These are phyloP conservation scores for Cruciata laevipes DNA, from an alignment of 257 asterid genomes.

Conservation along the genomic window DNA sequence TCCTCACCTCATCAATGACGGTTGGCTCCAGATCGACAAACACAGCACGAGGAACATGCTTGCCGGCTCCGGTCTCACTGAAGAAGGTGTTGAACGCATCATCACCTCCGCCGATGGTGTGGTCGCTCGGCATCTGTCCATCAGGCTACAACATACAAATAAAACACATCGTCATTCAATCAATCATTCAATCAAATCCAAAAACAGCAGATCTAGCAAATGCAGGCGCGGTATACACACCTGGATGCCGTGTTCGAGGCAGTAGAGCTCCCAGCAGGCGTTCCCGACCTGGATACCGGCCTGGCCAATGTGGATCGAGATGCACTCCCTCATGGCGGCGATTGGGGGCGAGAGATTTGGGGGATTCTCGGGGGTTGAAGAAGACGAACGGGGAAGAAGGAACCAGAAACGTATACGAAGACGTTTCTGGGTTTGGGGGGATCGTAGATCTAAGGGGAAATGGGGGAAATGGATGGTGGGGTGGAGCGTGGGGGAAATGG, in stretches of 20 bases:
- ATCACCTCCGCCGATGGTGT: constrained; percentile 88
- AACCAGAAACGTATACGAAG: constrained; percentile 33
- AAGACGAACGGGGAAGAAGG: too few relatives aligned
- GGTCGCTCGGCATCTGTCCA: constrained; percentile 88
- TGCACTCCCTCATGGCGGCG: constrained; percentile 79
- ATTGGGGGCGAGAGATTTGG: background rate
- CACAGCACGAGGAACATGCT: constrained; percentile 92
- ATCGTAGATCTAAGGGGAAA: constrained; percentile 8
- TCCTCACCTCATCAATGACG: constrained; percentile 87
- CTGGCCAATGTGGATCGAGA: constrained; percentile 94
- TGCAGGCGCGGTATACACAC: constrained; percentile 15
- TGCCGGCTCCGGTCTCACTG: constrained; percentile 96
- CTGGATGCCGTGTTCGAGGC: constrained; percentile 91
- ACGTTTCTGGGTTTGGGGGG: constrained; percentile 23
- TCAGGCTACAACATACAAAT: constrained; percentile 44
- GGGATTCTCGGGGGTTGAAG: background rate
- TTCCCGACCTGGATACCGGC: constrained; percentile 97
- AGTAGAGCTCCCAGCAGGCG: constrained; percentile 94
- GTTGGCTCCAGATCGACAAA: constrained; percentile 94
- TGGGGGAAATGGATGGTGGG: background rate
- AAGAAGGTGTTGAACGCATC: constrained; percentile 95
- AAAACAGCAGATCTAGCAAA: constrained; percentile 10
- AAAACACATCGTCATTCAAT: background rate
- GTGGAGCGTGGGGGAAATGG: too few relatives aligned
- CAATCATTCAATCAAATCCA: background rate